These are phyloP conservation scores for Chondrus crispus DNA, from an alignment of 23 red algal genomes.

Conservation along the genomic window DNA sequence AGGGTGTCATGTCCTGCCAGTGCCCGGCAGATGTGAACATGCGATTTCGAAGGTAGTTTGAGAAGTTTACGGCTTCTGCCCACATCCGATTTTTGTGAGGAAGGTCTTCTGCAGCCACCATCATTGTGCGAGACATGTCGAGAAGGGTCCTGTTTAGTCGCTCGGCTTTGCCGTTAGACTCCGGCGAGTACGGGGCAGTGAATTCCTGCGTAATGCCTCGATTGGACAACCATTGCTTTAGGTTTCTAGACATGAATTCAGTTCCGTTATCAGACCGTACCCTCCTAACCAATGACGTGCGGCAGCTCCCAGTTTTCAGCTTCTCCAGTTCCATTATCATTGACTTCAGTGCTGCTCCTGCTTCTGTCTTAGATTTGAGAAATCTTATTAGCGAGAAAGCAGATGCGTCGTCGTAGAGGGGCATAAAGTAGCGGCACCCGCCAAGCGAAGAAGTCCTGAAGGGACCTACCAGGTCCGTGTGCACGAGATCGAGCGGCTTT, in stretches of 20 bases:
- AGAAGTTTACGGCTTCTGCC: not conserved
- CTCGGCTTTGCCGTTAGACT: constrained; percentile 22
- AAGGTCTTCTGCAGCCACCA: not conserved
- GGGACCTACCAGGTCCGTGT: not conserved
- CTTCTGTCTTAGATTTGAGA: not conserved
- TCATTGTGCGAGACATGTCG: not conserved
- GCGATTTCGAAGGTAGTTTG: not conserved
- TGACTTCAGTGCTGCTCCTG: not conserved
- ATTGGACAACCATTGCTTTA: not conserved
- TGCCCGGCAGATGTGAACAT: not conserved
- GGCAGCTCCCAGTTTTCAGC: not conserved
- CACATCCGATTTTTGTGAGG: not conserved
- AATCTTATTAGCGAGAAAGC: not conserved
- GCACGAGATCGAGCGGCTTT: not conserved
- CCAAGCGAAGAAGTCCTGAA: not conserved
- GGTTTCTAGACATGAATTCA: not conserved
- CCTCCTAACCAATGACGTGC: not conserved
- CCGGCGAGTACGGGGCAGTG: not conserved
- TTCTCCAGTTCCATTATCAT: not conserved
- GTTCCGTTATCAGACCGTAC: not conserved
- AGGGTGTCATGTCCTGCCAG: not conserved
- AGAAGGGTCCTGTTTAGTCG: constrained; percentile 9
- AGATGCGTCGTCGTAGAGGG: not conserved
- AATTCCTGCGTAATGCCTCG: not conserved
- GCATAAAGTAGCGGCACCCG: not conserved